Evolutionary conservation across 768 basidiomycete species (phyloP), one percentile per base, ranked within the genome.

Genomic region (Auricularia heimuer): DNA sequence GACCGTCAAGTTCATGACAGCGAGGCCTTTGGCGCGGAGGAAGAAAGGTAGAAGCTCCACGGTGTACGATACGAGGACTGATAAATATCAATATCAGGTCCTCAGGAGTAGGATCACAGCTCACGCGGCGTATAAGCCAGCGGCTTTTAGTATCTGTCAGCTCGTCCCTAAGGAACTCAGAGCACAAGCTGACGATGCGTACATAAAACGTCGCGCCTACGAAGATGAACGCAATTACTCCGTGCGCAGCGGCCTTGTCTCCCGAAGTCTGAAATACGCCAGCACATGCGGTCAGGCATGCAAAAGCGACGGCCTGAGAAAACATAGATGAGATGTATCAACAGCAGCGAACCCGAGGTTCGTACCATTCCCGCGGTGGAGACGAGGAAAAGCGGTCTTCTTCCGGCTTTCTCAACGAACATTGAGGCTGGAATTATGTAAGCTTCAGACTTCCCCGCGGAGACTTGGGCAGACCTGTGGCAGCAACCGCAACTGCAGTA

Each of bases 1-100:
- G 61, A 65, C 61, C n/a, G 51, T 61, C 21, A 65, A 54, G 65
- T 65, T 65, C 61, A 65, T 62, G 61, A 62, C 47, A 12, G 18
- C 70, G 67, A 71, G 65, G 7, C 72, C 73, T 63, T 74, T 73
- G 62, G 73, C 73, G 61, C 75, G 70, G 63, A 75, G 70, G 51
- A 68, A 63, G 65, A 68, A 74, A 24, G 75, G 74, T 63, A 75
- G 69, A 65, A 76, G 75, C 65, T 77, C 76, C 47, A 75, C 68
- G 3, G 71, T 71, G 70, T 74, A 51, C 6, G 47, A 51, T 51
- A 51, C 47, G 18, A 51, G 47, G 47, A 51, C 47, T 51, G 47
- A 14, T 6, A 18, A 4, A 18, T 18, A 16, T 18, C 21, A 18
- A 12, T 16, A 18, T 6, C 21, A 3, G 21, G 14, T 51, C 14